A percentile compares a stretch with the other conserved stretches of the same genome.
Conservation (phyloP, 768 basidiomycete species). For the Clitopilus hobsonii region DNA sequence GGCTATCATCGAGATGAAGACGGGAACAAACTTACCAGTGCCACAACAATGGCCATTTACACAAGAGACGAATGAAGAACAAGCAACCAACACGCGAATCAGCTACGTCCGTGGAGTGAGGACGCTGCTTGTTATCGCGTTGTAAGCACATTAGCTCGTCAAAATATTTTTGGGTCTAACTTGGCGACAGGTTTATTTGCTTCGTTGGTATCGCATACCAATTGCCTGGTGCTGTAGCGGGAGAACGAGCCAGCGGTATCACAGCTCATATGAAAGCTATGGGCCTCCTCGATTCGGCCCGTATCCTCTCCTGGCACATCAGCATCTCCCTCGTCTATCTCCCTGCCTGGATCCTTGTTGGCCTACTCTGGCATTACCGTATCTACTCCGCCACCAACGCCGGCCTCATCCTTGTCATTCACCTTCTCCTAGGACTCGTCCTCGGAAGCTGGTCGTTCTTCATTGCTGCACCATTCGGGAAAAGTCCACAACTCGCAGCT, state of each 20-base stretch:
- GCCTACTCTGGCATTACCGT: conserved; percentile 58
- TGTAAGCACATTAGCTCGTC: conserved; percentile 32
- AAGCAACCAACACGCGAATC: conserved; percentile 47
- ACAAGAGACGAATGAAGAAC: conserved; percentile 61
- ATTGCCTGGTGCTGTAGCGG: conserved; percentile 64
- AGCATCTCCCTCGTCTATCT: conserved; percentile 65
- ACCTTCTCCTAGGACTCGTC: conserved; percentile 62
- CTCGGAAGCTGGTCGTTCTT: conserved; percentile 74
- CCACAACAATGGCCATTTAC: conserved; percentile 75
- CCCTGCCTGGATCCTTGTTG: conserved; percentile 71
- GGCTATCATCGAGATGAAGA: conserved; percentile 70
- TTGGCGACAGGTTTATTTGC: conserved; percentile 62
- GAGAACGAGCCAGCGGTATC: conserved; percentile 59
- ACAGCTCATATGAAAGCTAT: conserved; percentile 77
- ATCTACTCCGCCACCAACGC: conserved; percentile 62
- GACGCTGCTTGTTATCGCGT: conserved; percentile 57
- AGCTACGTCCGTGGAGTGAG: conserved; percentile 62
- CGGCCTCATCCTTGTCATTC: conserved; percentile 56
- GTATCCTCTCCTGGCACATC: conserved; percentile 66
- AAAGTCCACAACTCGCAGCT: conserved; percentile 69
- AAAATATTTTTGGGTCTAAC: too few species aligned
- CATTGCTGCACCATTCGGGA: conserved; percentile 63
- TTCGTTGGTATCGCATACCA: conserved; percentile 77
- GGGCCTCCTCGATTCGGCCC: conserved; percentile 70
- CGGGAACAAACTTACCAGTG: conserved; percentile 47